A percentile compares a stretch with the other conserved stretches of the same genome.
phyloP scores from a whole-genome alignment of 2,329 filamentous ascomycete genomes.

The Cercospora sesami region DNA sequence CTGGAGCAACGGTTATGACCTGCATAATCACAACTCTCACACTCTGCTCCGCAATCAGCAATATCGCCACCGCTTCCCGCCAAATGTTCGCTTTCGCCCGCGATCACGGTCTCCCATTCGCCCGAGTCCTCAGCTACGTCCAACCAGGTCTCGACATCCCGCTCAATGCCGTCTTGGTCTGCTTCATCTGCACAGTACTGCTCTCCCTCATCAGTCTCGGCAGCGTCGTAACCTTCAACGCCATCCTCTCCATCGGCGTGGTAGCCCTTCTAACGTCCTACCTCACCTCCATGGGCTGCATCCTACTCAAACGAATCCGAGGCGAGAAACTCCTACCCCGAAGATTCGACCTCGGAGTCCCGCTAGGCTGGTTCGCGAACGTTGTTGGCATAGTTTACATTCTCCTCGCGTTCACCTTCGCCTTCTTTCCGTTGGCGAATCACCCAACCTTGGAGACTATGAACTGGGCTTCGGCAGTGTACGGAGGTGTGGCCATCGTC shows the following conservation, averaged over 20 bases:
- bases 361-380: constrained; percentile 29
- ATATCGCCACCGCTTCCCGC: constrained; percentile 44
- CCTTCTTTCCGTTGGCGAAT: constrained; percentile 32
- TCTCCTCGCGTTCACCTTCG: constrained; percentile 29
- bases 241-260: constrained; percentile 42
- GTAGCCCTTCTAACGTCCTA: constrained; percentile 39
- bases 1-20: constrained; percentile 37
- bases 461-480: constrained; percentile 33
- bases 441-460: constrained; percentile 28
- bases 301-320: constrained; percentile 31
- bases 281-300: constrained; percentile 32
- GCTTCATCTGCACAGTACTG: constrained; percentile 28
- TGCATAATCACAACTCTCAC: constrained; percentile 43
- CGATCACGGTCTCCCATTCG: constrained; percentile 46
- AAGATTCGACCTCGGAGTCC: constrained; percentile 30
- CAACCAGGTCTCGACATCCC: constrained; percentile 32
- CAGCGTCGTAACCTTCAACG: constrained; percentile 45
- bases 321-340: constrained; percentile 30
- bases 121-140: constrained; percentile 28
- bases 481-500: constrained; percentile 27
- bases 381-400: constrained; percentile 29
- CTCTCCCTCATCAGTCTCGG: constrained; percentile 38
- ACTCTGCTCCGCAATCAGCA: constrained; percentile 43
- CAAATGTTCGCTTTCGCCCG: constrained; percentile 48
- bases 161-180: constrained; percentile 32